Evolutionary conservation across 257 asterid species (phyloP).

Genomic region (Solanum chilense): DNA sequence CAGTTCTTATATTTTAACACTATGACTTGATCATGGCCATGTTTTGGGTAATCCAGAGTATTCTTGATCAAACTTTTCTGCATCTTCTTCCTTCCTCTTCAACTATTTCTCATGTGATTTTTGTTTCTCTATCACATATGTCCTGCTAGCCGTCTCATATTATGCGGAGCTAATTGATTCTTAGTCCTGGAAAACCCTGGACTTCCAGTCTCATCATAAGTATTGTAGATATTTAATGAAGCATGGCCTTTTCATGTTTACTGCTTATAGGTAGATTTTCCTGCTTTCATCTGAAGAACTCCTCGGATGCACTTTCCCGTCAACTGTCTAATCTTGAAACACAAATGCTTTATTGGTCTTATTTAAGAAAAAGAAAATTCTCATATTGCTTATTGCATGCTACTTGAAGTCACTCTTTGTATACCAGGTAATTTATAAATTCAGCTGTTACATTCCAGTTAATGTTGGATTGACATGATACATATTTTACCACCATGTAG

Average conservation of each 20-base stretch:
- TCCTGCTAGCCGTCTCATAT: neutral
- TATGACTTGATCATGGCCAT: neutral
- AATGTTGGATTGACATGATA: neutral
- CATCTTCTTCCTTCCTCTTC: neutral
- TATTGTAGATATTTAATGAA: neutral
- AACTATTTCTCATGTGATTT: neutral
- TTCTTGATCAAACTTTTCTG: neutral
- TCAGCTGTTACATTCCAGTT: neutral
- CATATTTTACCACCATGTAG: slow-evolving; percentile 22
- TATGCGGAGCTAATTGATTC: neutral
- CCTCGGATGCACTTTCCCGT: neutral
- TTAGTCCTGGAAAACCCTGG: neutral
- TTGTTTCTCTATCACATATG: neutral
- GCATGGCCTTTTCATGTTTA: neutral
- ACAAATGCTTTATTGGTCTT: neutral
- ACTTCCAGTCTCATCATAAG: neutral
- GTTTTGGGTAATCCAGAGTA: neutral
- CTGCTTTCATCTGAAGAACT: neutral
- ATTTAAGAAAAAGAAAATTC: neutral
- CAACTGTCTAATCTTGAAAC: neutral
- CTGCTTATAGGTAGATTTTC: neutral
- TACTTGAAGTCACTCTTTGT: neutral
- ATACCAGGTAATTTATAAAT: neutral
- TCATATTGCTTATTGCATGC: neutral
- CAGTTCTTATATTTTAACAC: neutral